Percentiles rank a stretch among this genome's conserved stretches.
phyloP scores from a whole-genome alignment of 768 basidiomycete species.

The Trametes maxima region DNA sequence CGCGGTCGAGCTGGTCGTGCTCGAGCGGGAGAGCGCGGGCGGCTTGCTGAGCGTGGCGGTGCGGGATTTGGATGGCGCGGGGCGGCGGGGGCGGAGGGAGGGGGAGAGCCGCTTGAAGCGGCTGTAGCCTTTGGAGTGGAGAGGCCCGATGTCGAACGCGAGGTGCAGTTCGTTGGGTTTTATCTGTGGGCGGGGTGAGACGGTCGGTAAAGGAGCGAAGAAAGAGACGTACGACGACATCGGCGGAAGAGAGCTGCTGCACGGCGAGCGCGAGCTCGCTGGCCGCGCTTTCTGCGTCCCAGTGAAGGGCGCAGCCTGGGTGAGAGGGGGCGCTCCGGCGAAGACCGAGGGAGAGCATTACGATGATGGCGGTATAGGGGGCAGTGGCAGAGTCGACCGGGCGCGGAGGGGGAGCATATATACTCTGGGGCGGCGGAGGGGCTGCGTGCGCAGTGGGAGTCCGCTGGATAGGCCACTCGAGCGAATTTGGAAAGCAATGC shows the following conservation, averaged over 20 bases:
- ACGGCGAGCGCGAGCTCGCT: constrained; percentile 10
- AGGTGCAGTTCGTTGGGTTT: constrained; percentile 24
- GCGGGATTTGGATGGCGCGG: neutral
- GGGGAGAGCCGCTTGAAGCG: constrained; percentile 15
- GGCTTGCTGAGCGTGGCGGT: neutral
- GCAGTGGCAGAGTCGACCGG: neutral
- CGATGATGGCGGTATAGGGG: neutral
- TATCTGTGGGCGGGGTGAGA: constrained; percentile 1
- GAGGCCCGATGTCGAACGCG: constrained; percentile 18
- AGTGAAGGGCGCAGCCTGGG: constrained; percentile 4
- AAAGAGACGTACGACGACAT: constrained; percentile 9
- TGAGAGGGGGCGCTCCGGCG: constrained; percentile 2
- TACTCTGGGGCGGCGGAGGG: neutral
- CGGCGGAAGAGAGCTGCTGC: constrained; percentile 9
- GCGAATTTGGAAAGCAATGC: neutral
- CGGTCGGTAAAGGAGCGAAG: too few species aligned
- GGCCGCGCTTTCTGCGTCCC: neutral
- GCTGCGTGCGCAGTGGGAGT: neutral
- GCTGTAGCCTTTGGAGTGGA: constrained; percentile 11
- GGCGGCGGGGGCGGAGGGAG: neutral
- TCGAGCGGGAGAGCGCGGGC: constrained; percentile 9
- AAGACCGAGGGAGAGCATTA: constrained; percentile 10
- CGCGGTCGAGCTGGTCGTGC: constrained; percentile 8
- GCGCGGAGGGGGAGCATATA: neutral
- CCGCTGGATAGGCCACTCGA: too few species aligned